phyloP scores from a whole-genome alignment of 305 asterid species.

The Ilex paraguariensis region DNA sequence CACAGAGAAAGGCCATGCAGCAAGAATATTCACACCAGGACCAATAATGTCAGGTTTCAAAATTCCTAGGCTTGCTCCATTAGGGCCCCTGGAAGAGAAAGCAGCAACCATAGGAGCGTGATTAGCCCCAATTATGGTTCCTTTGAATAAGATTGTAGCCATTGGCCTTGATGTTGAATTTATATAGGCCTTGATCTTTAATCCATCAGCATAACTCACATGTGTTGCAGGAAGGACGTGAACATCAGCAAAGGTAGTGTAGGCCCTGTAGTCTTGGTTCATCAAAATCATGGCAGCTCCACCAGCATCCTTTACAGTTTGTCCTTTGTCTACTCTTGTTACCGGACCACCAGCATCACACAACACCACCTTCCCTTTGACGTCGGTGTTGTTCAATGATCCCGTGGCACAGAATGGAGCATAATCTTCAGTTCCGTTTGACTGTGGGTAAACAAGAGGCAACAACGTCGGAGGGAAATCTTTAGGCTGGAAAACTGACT shows the following conservation, averaged over 20 bases:
- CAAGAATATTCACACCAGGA: constrained; percentile 13
- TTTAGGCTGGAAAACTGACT: constrained; percentile 1
- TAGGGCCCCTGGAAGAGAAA: constrained; percentile 9
- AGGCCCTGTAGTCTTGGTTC: neutral
- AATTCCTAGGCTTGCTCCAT: constrained; percentile 5
- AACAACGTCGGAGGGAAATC: neutral
- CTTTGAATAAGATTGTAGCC: constrained; percentile 4
- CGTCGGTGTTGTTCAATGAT: neutral
- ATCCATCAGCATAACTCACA: constrained; percentile 1
- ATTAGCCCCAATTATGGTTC: neutral
- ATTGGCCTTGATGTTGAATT: neutral
- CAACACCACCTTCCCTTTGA: constrained; percentile 3
- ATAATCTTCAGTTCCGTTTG: neutral
- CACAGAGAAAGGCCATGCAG: constrained; percentile 6
- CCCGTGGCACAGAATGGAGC: constrained; percentile 1
- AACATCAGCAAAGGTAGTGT: neutral
- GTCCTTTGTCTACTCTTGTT: neutral
- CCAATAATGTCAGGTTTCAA: no score
- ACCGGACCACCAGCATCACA: neutral
- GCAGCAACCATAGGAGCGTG: constrained; percentile 3
- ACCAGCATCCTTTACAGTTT: constrained; percentile 7
- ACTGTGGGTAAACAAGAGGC: constrained; percentile 6
- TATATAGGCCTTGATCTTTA: constrained; percentile 1
- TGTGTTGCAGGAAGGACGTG: constrained; percentile 11
- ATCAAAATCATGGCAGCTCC: constrained; percentile 5